These are phyloP conservation scores for Calonectria pseudoreteaudii DNA, from an alignment of 2,329 filamentous ascomycete species.

Conservation along the genomic window DNA sequence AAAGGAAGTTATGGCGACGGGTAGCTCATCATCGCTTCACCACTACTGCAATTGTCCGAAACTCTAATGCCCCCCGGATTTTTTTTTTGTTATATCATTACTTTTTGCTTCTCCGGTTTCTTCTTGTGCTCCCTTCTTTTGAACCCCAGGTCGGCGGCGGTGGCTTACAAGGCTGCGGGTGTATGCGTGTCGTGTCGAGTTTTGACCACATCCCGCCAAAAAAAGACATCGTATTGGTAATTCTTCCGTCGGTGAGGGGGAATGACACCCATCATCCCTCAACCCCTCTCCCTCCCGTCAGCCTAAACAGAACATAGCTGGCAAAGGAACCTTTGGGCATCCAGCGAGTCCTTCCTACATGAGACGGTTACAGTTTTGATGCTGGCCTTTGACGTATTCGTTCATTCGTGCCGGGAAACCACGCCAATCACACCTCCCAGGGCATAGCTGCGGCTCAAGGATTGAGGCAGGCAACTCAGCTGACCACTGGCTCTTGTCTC, in stretches of 20 bases:
- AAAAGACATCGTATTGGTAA: background rate
- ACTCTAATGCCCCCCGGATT: background rate
- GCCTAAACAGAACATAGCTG: background rate
- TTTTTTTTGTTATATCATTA: background rate
- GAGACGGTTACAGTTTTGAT: background rate
- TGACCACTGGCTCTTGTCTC: background rate
- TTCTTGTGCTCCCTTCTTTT: background rate
- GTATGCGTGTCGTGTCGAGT: too few relatives aligned
- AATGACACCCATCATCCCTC: background rate
- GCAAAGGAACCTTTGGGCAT: slow-evolving; percentile 4
- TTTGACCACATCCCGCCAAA: too few relatives aligned
- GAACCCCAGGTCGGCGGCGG: too few relatives aligned
- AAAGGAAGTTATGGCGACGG: background rate
- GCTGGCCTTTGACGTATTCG: slow-evolving; percentile 1
- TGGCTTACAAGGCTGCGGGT: too few relatives aligned
- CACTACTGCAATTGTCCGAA: background rate
- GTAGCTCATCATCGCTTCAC: background rate
- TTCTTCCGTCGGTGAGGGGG: background rate
- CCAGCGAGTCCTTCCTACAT: background rate
- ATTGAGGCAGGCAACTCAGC: background rate
- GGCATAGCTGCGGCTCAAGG: background rate
- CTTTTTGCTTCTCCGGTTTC: background rate
- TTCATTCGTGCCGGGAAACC: background rate
- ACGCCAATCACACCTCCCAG: background rate
- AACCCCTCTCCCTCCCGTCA: background rate